Percentiles rank a stretch among this genome's conserved stretches.
These are phyloP conservation scores for Verruconis gallopava DNA, from an alignment of 2,329 filamentous ascomycete genomes.

Conservation along the genomic window DNA sequence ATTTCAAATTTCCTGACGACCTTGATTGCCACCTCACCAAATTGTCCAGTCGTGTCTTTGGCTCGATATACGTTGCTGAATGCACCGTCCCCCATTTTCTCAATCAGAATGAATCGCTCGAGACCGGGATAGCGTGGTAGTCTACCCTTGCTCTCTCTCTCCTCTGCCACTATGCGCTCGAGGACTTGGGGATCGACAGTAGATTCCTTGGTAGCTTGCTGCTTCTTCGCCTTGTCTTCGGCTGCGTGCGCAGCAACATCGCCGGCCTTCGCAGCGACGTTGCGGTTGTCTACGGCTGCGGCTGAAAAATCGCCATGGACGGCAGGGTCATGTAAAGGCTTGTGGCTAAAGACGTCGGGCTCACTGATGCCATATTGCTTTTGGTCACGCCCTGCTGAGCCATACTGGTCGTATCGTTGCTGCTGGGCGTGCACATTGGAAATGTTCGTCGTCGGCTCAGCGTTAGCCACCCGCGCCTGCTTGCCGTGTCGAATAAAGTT, in stretches of 20 bases:
- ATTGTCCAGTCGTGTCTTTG: conserved; percentile 56
- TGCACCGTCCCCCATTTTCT: conserved; percentile 98
- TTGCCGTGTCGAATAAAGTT: conserved; percentile 98
- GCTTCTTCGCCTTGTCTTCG: conserved; percentile 47
- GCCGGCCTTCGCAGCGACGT: conserved; percentile 55
- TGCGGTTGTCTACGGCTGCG: conserved; percentile 46
- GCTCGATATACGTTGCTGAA: conserved; percentile 98
- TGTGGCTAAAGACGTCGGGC: conserved; percentile 48
- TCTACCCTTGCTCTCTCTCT: conserved; percentile 73
- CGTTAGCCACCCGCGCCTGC: conserved; percentile 63
- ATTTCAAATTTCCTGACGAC: conserved; percentile 98
- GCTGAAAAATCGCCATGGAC: conserved; percentile 45
- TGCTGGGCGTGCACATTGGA: conserved; percentile 52
- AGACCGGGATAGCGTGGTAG: conserved; percentile 76
- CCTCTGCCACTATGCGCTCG: conserved; percentile 78
- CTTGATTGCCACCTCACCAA: conserved; percentile 86
- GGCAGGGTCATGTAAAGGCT: conserved; percentile 37
- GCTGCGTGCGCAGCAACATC: conserved; percentile 50
- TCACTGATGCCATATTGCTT: conserved; percentile 40
- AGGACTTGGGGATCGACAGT: conserved; percentile 55
- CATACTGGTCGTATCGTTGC: conserved; percentile 36
- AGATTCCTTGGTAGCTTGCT: conserved; percentile 32
- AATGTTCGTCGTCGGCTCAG: conserved; percentile 49
- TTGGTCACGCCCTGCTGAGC: conserved; percentile 41
- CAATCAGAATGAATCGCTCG: conserved; percentile 72